Percentiles rank a stretch among this genome's conserved stretches.
Evolutionary conservation across 2,329 filamentous ascomycete species (phyloP).

Genomic region (Fusarium humuli): DNA sequence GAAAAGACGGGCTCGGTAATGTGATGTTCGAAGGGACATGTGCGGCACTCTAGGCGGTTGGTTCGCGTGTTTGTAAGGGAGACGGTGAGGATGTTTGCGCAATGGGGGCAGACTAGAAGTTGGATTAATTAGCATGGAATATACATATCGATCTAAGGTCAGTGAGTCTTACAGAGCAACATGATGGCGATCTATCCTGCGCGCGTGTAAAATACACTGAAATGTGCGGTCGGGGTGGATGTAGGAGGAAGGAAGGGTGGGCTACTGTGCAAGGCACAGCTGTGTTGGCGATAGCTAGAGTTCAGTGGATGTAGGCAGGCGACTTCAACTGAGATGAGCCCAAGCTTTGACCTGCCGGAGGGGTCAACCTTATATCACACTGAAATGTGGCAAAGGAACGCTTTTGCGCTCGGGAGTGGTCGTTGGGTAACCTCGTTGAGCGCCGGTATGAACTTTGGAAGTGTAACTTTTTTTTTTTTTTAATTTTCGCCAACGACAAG

Average conservation of each 20-base stretch:
- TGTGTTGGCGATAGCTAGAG: background rate
- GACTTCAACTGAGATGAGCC: background rate
- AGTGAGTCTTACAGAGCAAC: constrained; percentile 70
- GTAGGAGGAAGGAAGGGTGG: background rate
- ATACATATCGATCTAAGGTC: constrained; percentile 6
- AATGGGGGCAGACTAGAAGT: constrained; percentile 79
- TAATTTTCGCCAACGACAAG: background rate
- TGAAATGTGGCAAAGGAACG: background rate
- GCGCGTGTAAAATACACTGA: background rate
- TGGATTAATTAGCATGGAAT: constrained; percentile 21
- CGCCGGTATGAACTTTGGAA: constrained; percentile 2
- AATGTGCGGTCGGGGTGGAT: background rate
- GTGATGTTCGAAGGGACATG: constrained; percentile 91
- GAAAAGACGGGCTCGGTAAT: constrained; percentile 83
- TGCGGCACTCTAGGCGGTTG: constrained; percentile 95
- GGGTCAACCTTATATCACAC: background rate
- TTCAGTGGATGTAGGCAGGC: background rate
- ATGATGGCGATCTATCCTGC: constrained; percentile 56
- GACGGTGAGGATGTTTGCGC: constrained; percentile 86
- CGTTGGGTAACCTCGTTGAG: background rate
- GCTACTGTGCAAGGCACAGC: background rate
- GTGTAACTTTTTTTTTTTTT: constrained; percentile 14
- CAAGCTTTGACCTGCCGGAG: background rate
- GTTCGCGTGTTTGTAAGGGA: constrained; percentile 66
- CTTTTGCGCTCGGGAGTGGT: background rate